Evolutionary conservation across 2,329 filamentous ascomycete species (phyloP), one percentile per base, ranked within the genome.

Genomic region (Epichloe elymi): DNA sequence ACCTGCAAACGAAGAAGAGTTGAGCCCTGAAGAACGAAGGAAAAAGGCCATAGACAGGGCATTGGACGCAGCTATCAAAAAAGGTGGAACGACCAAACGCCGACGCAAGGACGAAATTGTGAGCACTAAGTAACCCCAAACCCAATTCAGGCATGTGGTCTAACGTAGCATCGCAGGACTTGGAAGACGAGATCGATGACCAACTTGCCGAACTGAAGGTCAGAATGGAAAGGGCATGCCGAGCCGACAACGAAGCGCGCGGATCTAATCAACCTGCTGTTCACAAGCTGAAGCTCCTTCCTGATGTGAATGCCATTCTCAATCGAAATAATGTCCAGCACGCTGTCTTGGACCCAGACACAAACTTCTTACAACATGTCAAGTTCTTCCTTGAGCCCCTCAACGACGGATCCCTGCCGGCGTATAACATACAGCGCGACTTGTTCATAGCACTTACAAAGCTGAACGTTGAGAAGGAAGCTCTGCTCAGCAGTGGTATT

Each of bases 331-430:
- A 86, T 50, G 80, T 91, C 30, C 87, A 86, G 62, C 77, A 88
- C 58, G 85, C 86, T 33, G 83, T 97, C 47, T 82, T 96, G 40
- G 91, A 96, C 58, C 91, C 91, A 0, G 93, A 98, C 63, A 94
- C 86, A 63, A 96, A 97, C 70, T 85, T 98, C 55, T 74, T 98
- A 39, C 88, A 95, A 68, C 87, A 90, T 14, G 88, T 98, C 62
- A 89, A 91, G 64, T 97, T 95, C 76, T 97, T 97, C 76, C 79
- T 98, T 20, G 93, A 98, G 65, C 93, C 93, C 1, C 78, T 97
- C 44, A 89, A 91, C 60, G 91, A 97, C 63, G 93, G 91, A 52
- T 91, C 88, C 54, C 77, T 98, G 47, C 93, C 93, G 0, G 91
- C 93, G 33, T 98, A 96, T 71, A 93, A 93, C 64, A 97, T 98